Evolutionary conservation across 2,329 filamentous ascomycete species (phyloP).

Genomic region (Penicillium glabrum): DNA sequence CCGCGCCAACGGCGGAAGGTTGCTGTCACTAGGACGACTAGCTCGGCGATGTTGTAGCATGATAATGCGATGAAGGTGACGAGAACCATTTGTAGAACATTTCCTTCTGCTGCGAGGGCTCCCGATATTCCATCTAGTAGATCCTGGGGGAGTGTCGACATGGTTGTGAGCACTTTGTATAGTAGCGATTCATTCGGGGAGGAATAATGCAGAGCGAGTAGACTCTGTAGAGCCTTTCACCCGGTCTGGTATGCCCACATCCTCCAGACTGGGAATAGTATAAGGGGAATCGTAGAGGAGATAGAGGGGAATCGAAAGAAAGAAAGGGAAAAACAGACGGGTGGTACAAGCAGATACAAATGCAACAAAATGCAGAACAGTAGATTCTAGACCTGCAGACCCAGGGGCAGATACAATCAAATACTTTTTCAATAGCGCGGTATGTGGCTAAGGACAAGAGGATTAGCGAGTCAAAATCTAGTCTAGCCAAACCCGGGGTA

Average conservation of each 20-base stretch:
- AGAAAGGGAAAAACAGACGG: not conserved
- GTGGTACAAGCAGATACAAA: slow-evolving; percentile 4
- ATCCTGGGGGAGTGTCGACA: slow-evolving; percentile 21
- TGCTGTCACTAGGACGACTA: slow-evolving; percentile 39
- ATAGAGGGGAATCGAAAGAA: not conserved
- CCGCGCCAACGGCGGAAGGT: slow-evolving; percentile 42
- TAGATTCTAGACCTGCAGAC: not conserved
- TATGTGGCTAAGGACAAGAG: not conserved
- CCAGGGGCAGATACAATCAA: not conserved
- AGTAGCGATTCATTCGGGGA: not conserved
- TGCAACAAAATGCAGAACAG: not conserved
- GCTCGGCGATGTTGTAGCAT: slow-evolving; percentile 50
- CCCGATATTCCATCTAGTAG: slow-evolving; percentile 33
- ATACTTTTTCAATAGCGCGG: not conserved
- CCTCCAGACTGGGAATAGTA: not conserved
- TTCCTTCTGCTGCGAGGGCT: slow-evolving; percentile 22
- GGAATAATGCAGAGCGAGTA: not conserved
- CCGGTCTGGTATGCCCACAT: slow-evolving; percentile 22
- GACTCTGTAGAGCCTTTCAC: slow-evolving; percentile 15
- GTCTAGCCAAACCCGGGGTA: slow-evolving; percentile 7
- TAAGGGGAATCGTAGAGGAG: not conserved
- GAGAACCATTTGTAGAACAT: slow-evolving; percentile 24
- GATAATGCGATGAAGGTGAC: slow-evolving; percentile 41
- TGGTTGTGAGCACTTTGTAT: not conserved
- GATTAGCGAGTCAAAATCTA: not conserved